These are phyloP conservation scores for Phylloboletellus chloephorus DNA, from an alignment of 1,284 basidiomycete genomes.

Conservation along the genomic window DNA sequence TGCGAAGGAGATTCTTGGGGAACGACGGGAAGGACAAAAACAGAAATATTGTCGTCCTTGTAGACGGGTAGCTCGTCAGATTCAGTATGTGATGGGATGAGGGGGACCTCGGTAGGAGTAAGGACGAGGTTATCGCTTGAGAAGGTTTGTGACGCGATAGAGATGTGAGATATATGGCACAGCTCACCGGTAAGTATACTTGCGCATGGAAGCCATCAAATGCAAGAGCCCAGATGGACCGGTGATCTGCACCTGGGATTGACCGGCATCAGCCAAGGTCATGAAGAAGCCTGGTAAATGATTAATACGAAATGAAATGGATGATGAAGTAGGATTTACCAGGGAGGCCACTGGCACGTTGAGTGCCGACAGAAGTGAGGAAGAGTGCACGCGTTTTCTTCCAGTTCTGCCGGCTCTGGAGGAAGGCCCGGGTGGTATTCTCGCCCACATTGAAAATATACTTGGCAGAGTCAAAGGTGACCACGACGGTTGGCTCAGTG, in stretches of 20 bases:
- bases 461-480: conserved; percentile 72
- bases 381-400: conserved; percentile 68
- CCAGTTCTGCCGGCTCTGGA: conserved; percentile 63
- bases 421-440: conserved; percentile 68
- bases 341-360: conserved; percentile 62
- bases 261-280: conserved; percentile 72
- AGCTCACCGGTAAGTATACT: conserved; percentile 58
- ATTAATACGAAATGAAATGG: background rate
- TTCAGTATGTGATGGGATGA: conserved; percentile 20
- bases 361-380: conserved; percentile 59
- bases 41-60: conserved; percentile 57
- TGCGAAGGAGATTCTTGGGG: conserved; percentile 14
- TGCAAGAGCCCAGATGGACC: conserved; percentile 74
- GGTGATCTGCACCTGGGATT: conserved; percentile 52
- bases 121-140: conserved; percentile 47
- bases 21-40: conserved; percentile 58
- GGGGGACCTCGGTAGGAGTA: conserved; percentile 43
- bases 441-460: conserved; percentile 88
- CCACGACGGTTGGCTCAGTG: conserved; percentile 69
- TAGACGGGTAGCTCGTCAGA: conserved; percentile 41
- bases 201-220: conserved; percentile 65
- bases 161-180: background rate
- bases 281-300: conserved; percentile 63
- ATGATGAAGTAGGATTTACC: conserved; percentile 43
- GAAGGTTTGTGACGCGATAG: background rate